These are phyloP conservation scores for Pyrus betulifolia DNA, from an alignment of 306 rosid genomes.

Conservation along the genomic window DNA sequence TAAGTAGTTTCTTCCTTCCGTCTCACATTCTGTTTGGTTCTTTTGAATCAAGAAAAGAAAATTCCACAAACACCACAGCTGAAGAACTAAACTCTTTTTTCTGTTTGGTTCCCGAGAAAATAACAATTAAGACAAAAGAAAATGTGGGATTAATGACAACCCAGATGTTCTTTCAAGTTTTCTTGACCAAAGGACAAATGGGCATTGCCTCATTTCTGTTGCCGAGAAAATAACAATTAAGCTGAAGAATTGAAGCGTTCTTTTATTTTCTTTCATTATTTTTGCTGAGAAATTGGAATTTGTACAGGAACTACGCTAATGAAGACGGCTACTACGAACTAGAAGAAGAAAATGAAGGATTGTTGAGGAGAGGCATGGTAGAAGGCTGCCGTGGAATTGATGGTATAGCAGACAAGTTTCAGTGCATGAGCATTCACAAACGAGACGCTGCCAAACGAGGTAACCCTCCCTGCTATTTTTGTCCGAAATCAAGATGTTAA, in stretches of 20 bases:
- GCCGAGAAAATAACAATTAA: no score
- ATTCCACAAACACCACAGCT: neutral
- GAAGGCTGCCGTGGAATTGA: conserved; percentile 18
- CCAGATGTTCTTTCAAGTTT: neutral
- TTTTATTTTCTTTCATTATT: neutral
- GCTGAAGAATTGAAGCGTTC: no score
- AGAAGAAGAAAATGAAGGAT: conserved; percentile 6
- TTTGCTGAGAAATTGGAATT: neutral
- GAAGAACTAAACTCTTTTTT: neutral
- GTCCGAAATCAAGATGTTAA: neutral
- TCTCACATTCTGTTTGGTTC: neutral
- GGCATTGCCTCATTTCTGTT: neutral
- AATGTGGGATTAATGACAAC: neutral
- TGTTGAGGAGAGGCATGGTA: neutral
- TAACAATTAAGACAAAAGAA: neutral
- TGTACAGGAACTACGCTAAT: conserved; percentile 10
- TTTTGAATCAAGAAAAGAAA: neutral
- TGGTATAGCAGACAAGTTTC: conserved; percentile 15
- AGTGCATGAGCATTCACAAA: conserved; percentile 16
- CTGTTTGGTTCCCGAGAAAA: conserved; percentile 7
- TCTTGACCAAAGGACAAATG: conserved; percentile 4
- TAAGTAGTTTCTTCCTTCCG: conserved; percentile 5
- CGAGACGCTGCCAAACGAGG: conserved; percentile 23
- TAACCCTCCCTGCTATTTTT: neutral
- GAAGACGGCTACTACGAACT: conserved; percentile 12